These are phyloP conservation scores for Atalantia buxifolia DNA, from an alignment of 345 rosid genomes.

Conservation along the genomic window DNA sequence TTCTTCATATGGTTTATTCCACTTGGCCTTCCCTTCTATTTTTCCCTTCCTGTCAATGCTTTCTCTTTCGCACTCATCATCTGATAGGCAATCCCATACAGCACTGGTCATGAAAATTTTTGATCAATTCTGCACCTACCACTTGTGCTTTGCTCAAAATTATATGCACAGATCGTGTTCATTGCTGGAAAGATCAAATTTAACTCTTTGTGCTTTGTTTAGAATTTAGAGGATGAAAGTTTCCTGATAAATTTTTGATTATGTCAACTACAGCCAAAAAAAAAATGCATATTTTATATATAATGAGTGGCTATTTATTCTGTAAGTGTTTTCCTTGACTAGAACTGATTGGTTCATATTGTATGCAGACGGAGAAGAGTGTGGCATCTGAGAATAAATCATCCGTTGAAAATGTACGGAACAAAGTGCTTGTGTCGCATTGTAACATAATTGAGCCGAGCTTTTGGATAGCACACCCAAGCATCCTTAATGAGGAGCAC, in stretches of 20 bases:
- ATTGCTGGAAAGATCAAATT: neutral
- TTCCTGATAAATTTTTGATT: neutral
- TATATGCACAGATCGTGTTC: neutral
- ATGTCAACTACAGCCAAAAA: neutral
- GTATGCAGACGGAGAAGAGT: constrained; percentile 29
- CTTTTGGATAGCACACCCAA: constrained; percentile 63
- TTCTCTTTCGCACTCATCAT: neutral
- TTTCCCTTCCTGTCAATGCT: neutral
- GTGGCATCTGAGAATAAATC: constrained; percentile 20
- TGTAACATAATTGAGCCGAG: constrained; percentile 58
- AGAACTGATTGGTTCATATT: neutral
- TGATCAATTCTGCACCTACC: neutral
- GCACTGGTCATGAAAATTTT: neutral
- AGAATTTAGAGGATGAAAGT: too few species aligned
- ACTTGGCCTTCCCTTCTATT: neutral
- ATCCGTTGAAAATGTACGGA: constrained; percentile 14
- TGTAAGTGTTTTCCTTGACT: neutral
- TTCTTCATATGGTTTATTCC: neutral
- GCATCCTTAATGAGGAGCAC: constrained; percentile 35
- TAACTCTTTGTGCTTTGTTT: neutral
- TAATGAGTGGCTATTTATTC: neutral
- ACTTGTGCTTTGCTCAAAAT: neutral
- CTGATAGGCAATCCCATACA: neutral
- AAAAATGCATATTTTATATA: neutral
- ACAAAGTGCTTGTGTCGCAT: constrained; percentile 38